Base-by-base conservation (phyloP, 805 yeast species). In the Saccharomycopsis sp. region DNA sequence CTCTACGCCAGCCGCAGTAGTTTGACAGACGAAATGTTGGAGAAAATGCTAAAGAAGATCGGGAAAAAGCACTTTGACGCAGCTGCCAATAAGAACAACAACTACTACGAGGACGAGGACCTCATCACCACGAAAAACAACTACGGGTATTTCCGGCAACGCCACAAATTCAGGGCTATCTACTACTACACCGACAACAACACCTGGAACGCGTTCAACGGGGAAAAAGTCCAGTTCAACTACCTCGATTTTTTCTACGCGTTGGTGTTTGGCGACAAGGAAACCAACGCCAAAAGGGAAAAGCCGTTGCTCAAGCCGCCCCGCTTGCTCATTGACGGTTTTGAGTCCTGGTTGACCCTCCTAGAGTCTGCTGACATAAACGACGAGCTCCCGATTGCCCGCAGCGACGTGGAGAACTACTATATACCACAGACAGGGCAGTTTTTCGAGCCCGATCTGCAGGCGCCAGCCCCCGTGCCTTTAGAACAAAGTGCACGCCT, bases 111-210 rank as follows among this genome's bases (percentile, higher is more conserved):
- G 24, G 61, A 60, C 50, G 50, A 48, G 16, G 61, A 55, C 24
- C 48, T 53, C 2, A 51, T 58, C 14, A 53, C 59, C n/a, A 41
- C 53, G 3, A 57, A 58, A 40, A 60, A 60, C 12, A 55, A 51
- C n/a, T 58, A 55, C 24, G 55, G 58, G 21, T 60, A 60, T 53
- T 60, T 52, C 50, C 58, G 58, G 34, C 63, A 60, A 37, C 53
- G 63, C 5, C 57, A 60, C 50, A 60, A 60, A 41, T 60, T 60
- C 41, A 48, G 54, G 29, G 44, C 53, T n/a, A 60, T 60, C 24
- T 56, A 53, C 7, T 58, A 52, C 29, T 60, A 60, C 24, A 60
- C 61, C 15, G 63, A 60, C 46, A 47, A 48, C 2, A 48, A 41
- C 23, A 60, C 63, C 23, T 60, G 63, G 63, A 40, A 21, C 21